Evolutionary conservation across 257 asterid genomes (phyloP).

Genomic region (Fraxinus excelsior): DNA sequence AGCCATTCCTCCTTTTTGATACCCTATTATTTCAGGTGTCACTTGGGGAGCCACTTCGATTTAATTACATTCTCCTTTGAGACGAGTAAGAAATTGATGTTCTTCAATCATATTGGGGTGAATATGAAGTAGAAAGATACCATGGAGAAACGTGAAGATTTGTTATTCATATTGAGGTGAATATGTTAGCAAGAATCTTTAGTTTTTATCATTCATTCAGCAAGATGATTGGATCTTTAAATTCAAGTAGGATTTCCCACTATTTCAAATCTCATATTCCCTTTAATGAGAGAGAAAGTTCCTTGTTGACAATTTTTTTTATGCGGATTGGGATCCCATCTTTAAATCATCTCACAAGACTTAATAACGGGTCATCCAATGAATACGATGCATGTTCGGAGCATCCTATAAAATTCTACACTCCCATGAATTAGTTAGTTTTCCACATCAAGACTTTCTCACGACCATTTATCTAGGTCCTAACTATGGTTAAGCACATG

Average conservation of each 20-base stretch:
- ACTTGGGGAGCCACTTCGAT: background rate
- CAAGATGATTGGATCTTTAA: background rate
- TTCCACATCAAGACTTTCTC: background rate
- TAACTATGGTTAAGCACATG: background rate
- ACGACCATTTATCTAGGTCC: background rate
- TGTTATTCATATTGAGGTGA: background rate
- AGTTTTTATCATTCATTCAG: background rate
- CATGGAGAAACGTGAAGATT: background rate
- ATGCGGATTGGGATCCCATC: background rate
- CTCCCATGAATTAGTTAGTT: background rate
- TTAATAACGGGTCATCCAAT: background rate
- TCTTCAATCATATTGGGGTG: background rate
- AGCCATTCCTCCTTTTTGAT: background rate
- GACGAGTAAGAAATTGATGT: background rate
- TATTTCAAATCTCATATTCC: background rate
- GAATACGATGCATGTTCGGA: too few relatives aligned
- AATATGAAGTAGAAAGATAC: slow-evolving; percentile 1
- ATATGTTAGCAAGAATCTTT: background rate
- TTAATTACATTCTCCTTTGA: background rate
- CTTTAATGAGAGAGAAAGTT: background rate
- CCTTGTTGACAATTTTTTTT: background rate
- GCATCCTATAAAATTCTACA: background rate
- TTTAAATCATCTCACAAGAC: background rate
- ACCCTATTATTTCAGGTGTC: background rate
- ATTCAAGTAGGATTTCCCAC: background rate